Percentiles rank a stretch among this genome's conserved stretches.
Conservation (phyloP, 139 green algal genomes). For the Gonium pectorale region DNA sequence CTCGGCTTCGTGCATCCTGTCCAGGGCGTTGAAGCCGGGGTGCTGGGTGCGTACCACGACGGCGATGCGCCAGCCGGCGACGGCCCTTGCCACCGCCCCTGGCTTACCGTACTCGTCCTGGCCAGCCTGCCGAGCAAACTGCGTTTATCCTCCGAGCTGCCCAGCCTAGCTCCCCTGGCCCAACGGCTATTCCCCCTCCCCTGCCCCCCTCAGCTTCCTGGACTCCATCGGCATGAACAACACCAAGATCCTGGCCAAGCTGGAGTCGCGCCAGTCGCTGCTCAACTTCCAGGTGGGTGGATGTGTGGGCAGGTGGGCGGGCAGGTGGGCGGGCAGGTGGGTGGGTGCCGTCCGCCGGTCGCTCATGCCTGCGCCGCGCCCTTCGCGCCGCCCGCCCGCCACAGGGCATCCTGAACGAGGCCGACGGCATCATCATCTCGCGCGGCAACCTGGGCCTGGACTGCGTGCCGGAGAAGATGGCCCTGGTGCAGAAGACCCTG, state of each 20-base stretch:
- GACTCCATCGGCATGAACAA: conserved; percentile 70
- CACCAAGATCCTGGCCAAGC: conserved; percentile 90
- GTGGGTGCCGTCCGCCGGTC: too few relatives aligned
- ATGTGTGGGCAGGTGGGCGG: neutral
- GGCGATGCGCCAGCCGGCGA: too few relatives aligned
- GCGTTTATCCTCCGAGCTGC: too few relatives aligned
- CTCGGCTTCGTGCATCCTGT: too few relatives aligned
- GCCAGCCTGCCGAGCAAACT: too few relatives aligned
- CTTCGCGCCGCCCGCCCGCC: neutral
- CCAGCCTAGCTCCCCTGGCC: neutral
- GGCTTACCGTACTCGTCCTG: too few relatives aligned
- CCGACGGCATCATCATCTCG: conserved; percentile 91
- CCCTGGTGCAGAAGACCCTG: conserved; percentile 81
- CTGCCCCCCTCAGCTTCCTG: conserved; percentile 69
- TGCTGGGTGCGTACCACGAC: too few relatives aligned
- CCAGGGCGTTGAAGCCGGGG: too few relatives aligned
- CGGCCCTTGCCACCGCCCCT: too few relatives aligned
- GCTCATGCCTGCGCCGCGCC: too few relatives aligned
- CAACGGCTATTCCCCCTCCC: neutral
- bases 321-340: too few relatives aligned
- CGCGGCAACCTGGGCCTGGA: conserved; percentile 92
- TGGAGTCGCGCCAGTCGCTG: conserved; percentile 71
- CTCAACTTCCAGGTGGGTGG: conserved; percentile 56
- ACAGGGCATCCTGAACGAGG: conserved; percentile 75
- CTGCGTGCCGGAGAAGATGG: conserved; percentile 91